phyloP scores from a whole-genome alignment of 2,329 filamentous ascomycete genomes.

The Penicillium occitanis region DNA sequence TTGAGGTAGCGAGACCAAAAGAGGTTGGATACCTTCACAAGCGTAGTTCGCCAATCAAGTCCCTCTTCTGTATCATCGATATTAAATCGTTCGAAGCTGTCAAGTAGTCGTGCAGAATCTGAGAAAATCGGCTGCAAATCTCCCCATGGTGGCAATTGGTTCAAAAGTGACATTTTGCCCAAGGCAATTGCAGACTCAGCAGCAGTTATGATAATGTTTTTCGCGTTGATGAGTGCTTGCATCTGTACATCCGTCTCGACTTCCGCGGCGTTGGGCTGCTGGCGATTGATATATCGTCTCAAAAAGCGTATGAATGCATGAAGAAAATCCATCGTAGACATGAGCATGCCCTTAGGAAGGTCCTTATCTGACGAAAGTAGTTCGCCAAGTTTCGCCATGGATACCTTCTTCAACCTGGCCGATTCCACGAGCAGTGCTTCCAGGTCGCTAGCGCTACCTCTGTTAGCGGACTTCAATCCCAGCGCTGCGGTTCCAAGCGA shows the following conservation, averaged over 20 bases:
- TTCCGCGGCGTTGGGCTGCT: conserved; percentile 30
- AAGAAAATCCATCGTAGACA: conserved; percentile 38
- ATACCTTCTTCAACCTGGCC: conserved; percentile 44
- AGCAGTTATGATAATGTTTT: conserved; percentile 41
- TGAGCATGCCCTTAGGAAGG: conserved; percentile 26
- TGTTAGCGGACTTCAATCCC: conserved; percentile 38
- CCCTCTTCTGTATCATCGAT: conserved; percentile 19
- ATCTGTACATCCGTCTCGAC: conserved; percentile 30
- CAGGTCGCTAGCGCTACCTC: conserved; percentile 42
- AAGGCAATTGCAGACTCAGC: conserved; percentile 43
- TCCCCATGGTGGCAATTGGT: conserved; percentile 40
- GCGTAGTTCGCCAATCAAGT: conserved; percentile 30
- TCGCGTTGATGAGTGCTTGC: conserved; percentile 32
- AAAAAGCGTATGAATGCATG: conserved; percentile 43
- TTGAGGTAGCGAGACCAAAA: conserved; percentile 51
- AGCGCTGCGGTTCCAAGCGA: conserved; percentile 37
- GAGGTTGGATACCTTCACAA: conserved; percentile 47
- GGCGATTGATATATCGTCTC: conserved; percentile 42
- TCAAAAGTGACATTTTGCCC: conserved; percentile 41
- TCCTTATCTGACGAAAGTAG: conserved; percentile 27
- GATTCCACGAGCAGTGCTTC: conserved; percentile 47
- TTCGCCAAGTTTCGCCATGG: conserved; percentile 40
- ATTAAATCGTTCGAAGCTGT: conserved; percentile 27
- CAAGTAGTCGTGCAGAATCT: conserved; percentile 40
- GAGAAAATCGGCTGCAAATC: conserved; percentile 36